Conservation (phyloP, 1,139 yeast genomes). For the Kazachstania sp. region DNA sequence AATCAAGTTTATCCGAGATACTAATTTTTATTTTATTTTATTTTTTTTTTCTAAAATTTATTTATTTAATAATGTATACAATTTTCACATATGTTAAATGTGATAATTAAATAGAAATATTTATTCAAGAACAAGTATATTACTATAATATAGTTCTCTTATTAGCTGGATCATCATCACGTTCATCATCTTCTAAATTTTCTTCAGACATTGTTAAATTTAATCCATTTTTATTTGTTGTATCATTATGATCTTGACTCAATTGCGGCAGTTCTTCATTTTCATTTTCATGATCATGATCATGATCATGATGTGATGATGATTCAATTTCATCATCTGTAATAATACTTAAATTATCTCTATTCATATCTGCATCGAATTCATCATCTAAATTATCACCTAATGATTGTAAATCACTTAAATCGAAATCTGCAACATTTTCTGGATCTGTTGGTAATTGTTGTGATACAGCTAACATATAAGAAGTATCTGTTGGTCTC, state of each 20-base stretch:
- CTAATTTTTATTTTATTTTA: no score
- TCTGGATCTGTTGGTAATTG: conserved; percentile 81
- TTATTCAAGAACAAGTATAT: no score
- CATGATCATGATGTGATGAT: no score
- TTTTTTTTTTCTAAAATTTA: no score
- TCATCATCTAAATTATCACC: conserved; percentile 23
- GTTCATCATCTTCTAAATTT: conserved; percentile 13
- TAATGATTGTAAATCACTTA: conserved; percentile 59
- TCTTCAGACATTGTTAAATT: conserved; percentile 19
- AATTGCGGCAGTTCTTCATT: conserved; percentile 2
- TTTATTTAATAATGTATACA: no score
- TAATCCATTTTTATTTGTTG: conserved; percentile 5
- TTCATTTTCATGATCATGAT: not conserved
- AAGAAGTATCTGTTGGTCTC: conserved; percentile 96
- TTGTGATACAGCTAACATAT: conserved; percentile 89
- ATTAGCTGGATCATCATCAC: conserved; percentile 2
- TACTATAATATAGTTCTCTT: conserved; percentile 5
- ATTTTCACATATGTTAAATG: no score
- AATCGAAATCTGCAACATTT: conserved; percentile 64
- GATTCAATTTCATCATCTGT: conserved; percentile 11
- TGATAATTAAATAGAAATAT: no score
- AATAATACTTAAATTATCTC: conserved; percentile 13
- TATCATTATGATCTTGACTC: not conserved
- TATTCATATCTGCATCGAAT: conserved; percentile 7
- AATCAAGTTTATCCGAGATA: no score